Conservation (phyloP, 768 basidiomycete genomes). For the Agaricus sinodeliciosus region DNA sequence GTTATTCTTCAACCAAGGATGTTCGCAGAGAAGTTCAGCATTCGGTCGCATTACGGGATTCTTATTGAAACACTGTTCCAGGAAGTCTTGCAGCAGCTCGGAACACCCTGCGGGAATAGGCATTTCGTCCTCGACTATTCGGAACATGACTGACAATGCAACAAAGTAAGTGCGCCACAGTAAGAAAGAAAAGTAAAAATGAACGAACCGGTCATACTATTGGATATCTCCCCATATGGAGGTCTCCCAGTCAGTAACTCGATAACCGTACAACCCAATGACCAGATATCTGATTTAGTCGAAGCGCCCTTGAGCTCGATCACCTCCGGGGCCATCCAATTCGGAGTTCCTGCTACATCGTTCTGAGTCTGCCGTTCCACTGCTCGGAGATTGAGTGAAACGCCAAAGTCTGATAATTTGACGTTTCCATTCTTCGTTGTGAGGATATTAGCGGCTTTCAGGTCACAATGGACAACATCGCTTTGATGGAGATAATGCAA, state of each 20-base stretch:
- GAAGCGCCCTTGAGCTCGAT: conserved; percentile 93
- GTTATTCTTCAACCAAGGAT: conserved; percentile 82
- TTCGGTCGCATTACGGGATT: conserved; percentile 77
- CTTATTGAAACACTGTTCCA: conserved; percentile 86
- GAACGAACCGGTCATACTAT: conserved; percentile 79
- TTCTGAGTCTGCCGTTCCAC: conserved; percentile 74
- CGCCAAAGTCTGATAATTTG: conserved; percentile 96
- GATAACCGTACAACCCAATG: conserved; percentile 88
- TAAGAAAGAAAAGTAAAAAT: conserved; percentile 7
- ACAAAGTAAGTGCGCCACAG: conserved; percentile 8
- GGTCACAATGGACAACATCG: conserved; percentile 94
- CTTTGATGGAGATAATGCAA: conserved; percentile 86
- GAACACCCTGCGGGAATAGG: conserved; percentile 81
- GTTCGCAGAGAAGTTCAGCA: conserved; percentile 82
- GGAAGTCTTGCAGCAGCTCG: conserved; percentile 69
- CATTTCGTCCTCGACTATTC: conserved; percentile 89
- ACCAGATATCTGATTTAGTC: conserved; percentile 94
- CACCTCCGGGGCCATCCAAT: conserved; percentile 99
- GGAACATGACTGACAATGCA: conserved; percentile 75
- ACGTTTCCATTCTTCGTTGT: conserved; percentile 97
- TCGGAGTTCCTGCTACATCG: conserved; percentile 90
- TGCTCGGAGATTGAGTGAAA: conserved; percentile 90
- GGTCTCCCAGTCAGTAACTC: conserved; percentile 91
- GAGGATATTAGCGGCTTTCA: conserved; percentile 98
- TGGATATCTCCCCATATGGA: conserved; percentile 85